Evolutionary conservation across 2,329 filamentous ascomycete species (phyloP).

Genomic region (Talaromyces sp.): DNA sequence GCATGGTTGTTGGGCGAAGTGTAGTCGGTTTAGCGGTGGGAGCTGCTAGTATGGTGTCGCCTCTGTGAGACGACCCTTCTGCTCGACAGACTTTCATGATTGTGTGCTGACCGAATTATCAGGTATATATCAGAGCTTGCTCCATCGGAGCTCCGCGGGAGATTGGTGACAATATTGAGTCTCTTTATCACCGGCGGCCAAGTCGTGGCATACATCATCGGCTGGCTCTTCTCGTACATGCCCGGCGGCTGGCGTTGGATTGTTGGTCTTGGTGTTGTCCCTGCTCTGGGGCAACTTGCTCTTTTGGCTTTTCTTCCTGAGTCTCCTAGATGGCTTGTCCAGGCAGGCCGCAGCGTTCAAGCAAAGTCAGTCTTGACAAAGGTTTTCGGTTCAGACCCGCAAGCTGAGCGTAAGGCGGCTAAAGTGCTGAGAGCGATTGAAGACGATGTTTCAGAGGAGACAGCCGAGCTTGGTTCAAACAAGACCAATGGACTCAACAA

Average conservation of each 20-base stretch:
- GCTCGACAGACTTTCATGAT: neutral
- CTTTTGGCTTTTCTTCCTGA: constrained; percentile 74
- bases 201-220: constrained; percentile 79
- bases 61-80: constrained; percentile 48
- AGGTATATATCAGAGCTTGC: constrained; percentile 81
- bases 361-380: constrained; percentile 62
- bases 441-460: constrained; percentile 67
- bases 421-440: constrained; percentile 65
- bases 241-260: constrained; percentile 79
- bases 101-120: constrained; percentile 2
- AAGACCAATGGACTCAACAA: constrained; percentile 23
- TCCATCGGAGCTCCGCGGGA: constrained; percentile 68
- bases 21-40: constrained; percentile 45
- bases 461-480: constrained; percentile 38
- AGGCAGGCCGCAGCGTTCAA: constrained; percentile 55
- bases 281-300: constrained; percentile 65
- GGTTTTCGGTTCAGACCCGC: constrained; percentile 53
- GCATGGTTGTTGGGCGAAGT: constrained; percentile 43
- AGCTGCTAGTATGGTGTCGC: constrained; percentile 67
- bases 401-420: constrained; percentile 48
- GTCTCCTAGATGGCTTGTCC: constrained; percentile 82
- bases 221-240: constrained; percentile 65
- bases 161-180: constrained; percentile 74
- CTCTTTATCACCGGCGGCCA: constrained; percentile 85
- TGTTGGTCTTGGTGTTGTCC: constrained; percentile 77